Base-by-base conservation (phyloP, 1,284 basidiomycete species). In the Leccinum subfulvum region DNA sequence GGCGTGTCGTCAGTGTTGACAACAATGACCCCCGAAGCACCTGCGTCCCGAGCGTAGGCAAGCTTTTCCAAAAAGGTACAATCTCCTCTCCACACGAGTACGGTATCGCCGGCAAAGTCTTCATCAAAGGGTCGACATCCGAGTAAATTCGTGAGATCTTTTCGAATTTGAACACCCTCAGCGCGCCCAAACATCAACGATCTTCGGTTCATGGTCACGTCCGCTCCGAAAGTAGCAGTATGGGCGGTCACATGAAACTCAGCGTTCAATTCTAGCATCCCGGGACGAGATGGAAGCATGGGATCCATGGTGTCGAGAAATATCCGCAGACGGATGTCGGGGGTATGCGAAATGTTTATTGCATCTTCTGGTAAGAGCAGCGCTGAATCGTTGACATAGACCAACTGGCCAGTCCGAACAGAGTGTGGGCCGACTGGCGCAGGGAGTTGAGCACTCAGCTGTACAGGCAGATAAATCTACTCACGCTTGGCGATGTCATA, bases 51-150 rank as follows among this genome's bases (percentile, higher is more conserved):
- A 4, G 92, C 93, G 58, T 80, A 67, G 16, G 85, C 58, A 11
- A 94, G 80, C 77, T 96, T 97, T 69, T 92, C 84, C 18, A 92
- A 72, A 77, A 96, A 96, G 3, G 91, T 89, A 73, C 94, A 97
- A 13, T 81, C 83, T 16, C 94, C 94, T 55, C 93, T 82, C 59
- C 78, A 76, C 6, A 87, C 79, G 8, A 92, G 72, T 30, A 91
- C 69, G 2, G 86, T 81, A 35, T 81, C 80, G 58, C 82, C 81
- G 5, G 76, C 72, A 64, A 85, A 83, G 4, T 71, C 58, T 41
- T 80, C 74, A 2, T 75, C 67, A 73, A 87, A 92, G 7, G 84
- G 79, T 4, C 63, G 57, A 68, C 90, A 92, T 3, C 90, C 90
- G n/a, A 80, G 73, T 0, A 67, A 60, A 68, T 92, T 91, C 49